phyloP scores from a whole-genome alignment of 108 stramenopile genomes.

The Nitzschia putrida region DNA sequence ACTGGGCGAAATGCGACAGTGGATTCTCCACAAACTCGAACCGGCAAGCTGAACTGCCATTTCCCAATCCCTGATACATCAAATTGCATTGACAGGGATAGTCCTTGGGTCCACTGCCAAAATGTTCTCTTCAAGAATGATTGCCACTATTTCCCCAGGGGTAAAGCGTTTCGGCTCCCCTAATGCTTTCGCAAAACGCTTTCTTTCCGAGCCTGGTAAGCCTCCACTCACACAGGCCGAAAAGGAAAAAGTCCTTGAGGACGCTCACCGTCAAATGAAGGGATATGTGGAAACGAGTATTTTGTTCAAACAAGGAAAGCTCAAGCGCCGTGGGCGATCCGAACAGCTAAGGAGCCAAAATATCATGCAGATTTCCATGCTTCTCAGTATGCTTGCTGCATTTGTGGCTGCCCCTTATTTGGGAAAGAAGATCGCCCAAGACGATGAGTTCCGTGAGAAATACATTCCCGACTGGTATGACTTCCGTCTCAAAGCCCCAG shows the following conservation, averaged over 20 bases:
- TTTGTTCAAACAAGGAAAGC: slow-evolving; percentile 46
- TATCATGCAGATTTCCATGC: slow-evolving; percentile 58
- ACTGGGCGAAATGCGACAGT: too few species aligned
- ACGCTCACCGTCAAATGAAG: slow-evolving; percentile 73
- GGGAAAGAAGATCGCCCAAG: slow-evolving; percentile 78
- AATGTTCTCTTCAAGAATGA: slow-evolving; percentile 6
- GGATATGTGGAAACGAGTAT: slow-evolving; percentile 65
- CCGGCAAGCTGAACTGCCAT: too few species aligned
- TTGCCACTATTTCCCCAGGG: background rate
- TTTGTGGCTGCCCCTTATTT: slow-evolving; percentile 74
- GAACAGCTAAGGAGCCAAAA: slow-evolving; percentile 36
- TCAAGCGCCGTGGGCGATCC: slow-evolving; percentile 35
- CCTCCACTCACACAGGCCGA: slow-evolving; percentile 20
- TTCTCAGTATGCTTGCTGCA: slow-evolving; percentile 50
- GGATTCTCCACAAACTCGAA: too few species aligned
- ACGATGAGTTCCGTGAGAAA: slow-evolving; percentile 71
- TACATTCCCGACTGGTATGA: slow-evolving; percentile 84
- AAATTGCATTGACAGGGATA: background rate
- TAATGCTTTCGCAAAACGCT: slow-evolving; percentile 1
- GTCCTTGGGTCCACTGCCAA: background rate
- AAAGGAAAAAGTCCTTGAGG: slow-evolving; percentile 45
- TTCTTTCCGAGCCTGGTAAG: background rate
- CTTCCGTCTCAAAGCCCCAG: slow-evolving; percentile 70
- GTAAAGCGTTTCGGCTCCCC: too few species aligned
- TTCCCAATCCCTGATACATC: too few species aligned